phyloP scores from a whole-genome alignment of 1,139 yeast species.

The Magnusiomyces paraingens region DNA sequence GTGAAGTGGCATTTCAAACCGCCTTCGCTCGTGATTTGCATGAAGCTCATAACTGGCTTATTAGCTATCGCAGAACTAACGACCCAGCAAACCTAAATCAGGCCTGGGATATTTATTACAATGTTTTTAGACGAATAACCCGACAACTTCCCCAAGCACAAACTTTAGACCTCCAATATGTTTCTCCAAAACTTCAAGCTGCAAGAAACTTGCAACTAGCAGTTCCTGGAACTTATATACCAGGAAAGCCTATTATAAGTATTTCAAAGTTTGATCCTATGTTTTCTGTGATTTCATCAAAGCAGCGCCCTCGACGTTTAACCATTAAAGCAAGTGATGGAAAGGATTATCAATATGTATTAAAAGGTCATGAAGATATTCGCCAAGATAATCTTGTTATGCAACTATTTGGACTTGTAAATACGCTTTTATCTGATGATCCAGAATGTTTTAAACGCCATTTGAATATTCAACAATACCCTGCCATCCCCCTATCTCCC shows the following conservation, averaged over 20 bases:
- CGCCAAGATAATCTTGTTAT: slow-evolving; percentile 96
- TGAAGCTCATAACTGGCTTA: slow-evolving; percentile 92
- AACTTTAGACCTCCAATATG: slow-evolving; percentile 83
- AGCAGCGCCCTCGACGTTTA: slow-evolving; percentile 88
- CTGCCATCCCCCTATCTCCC: slow-evolving; percentile 94
- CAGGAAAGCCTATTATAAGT: slow-evolving; percentile 72
- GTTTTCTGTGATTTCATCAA: slow-evolving; percentile 84
- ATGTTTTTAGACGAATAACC: slow-evolving; percentile 85
- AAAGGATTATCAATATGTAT: slow-evolving; percentile 67
- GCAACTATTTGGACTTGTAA: slow-evolving; percentile 95
- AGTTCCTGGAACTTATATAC: slow-evolving; percentile 86
- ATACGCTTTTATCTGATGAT: slow-evolving; percentile 80
- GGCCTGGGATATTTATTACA: slow-evolving; percentile 96
- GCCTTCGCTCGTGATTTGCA: slow-evolving; percentile 90
- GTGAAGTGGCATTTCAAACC: slow-evolving; percentile 89
- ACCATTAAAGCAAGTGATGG: slow-evolving; percentile 86
- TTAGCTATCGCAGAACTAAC: slow-evolving; percentile 74
- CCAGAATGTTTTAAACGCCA: slow-evolving; percentile 96
- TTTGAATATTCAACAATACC: slow-evolving; percentile 81
- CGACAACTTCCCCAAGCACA: slow-evolving; percentile 85
- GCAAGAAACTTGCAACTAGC: slow-evolving; percentile 81
- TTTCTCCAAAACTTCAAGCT: slow-evolving; percentile 79
- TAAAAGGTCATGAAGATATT: slow-evolving; percentile 97
- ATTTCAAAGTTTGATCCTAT: slow-evolving; percentile 76
- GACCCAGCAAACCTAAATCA: slow-evolving; percentile 88